Evolutionary conservation across 768 basidiomycete genomes (phyloP).

Genomic region (Tylopilus intermedius): DNA sequence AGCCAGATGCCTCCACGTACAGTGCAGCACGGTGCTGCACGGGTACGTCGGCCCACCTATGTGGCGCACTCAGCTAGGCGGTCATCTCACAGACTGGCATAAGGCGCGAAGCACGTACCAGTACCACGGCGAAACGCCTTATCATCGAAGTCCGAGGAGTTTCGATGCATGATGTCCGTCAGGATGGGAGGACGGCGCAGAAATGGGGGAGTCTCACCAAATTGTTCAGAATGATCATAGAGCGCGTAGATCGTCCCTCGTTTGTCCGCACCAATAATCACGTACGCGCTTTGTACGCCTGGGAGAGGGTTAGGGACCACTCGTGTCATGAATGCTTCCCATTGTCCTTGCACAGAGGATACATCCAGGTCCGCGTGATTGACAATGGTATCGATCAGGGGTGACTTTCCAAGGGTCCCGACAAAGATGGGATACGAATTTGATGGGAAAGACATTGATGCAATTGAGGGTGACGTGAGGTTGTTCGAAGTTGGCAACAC

Average conservation of each 20-base stretch:
- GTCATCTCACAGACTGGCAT: no score
- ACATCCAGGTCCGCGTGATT: not conserved
- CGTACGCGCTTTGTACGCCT: not conserved
- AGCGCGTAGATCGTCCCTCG: not conserved
- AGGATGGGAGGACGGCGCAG: not conserved
- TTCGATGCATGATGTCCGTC: not conserved
- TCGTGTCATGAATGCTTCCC: not conserved
- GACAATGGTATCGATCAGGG: slow-evolving; percentile 1
- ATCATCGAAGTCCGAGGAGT: slow-evolving; percentile 2
- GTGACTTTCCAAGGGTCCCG: not conserved
- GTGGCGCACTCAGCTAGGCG: not conserved
- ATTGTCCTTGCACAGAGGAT: not conserved
- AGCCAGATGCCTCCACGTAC: not conserved
- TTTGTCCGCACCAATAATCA: not conserved
- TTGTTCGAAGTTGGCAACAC: slow-evolving; percentile 48
- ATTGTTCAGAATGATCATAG: slow-evolving; percentile 6
- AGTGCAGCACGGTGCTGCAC: not conserved
- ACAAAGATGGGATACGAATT: not conserved
- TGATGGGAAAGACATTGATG: not conserved
- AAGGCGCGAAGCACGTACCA: not conserved
- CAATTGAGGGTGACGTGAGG: slow-evolving; percentile 37
- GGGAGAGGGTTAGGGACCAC: slow-evolving; percentile 1
- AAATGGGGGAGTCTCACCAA: not conserved
- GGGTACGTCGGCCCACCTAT: not conserved
- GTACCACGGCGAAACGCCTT: slow-evolving; percentile 7